phyloP scores from a whole-genome alignment of 1,284 basidiomycete species.

The Exsudoporus floridanus region DNA sequence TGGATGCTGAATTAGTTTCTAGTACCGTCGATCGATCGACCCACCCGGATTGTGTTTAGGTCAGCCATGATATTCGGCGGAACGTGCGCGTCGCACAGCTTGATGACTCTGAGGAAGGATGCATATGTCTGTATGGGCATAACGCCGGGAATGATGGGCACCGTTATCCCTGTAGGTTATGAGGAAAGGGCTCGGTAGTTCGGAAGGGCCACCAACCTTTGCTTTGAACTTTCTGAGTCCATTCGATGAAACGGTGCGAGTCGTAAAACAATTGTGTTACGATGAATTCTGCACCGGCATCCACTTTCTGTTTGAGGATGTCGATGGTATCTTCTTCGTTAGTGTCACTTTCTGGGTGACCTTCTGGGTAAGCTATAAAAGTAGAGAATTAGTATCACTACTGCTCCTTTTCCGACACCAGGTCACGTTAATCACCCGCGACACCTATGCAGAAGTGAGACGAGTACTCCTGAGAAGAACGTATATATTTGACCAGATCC shows the following conservation, averaged over 20 bases:
- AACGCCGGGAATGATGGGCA: slow-evolving; percentile 93
- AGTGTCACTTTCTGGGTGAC: slow-evolving; percentile 71
- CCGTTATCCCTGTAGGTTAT: slow-evolving; percentile 66
- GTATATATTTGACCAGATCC: slow-evolving; percentile 92
- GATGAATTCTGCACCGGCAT: slow-evolving; percentile 95
- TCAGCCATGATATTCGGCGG: slow-evolving; percentile 69
- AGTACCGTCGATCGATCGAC: slow-evolving; percentile 29
- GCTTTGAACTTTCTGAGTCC: slow-evolving; percentile 71
- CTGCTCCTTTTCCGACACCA: background rate
- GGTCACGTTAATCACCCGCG: slow-evolving; percentile 54
- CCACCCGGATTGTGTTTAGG: slow-evolving; percentile 78
- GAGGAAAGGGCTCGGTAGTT: slow-evolving; percentile 6
- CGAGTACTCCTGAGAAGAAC: slow-evolving; percentile 74
- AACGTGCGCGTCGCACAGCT: slow-evolving; percentile 82
- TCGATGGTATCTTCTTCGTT: slow-evolving; percentile 73
- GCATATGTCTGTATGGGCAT: slow-evolving; percentile 98
- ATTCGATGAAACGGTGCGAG: slow-evolving; percentile 78
- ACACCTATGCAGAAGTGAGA: slow-evolving; percentile 91
- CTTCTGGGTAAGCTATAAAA: slow-evolving; percentile 83
- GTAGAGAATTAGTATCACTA: slow-evolving; percentile 2
- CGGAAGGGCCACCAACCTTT: slow-evolving; percentile 52
- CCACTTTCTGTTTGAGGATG: slow-evolving; percentile 85
- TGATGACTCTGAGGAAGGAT: slow-evolving; percentile 89
- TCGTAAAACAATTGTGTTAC: slow-evolving; percentile 99
- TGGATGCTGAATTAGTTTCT: slow-evolving; percentile 17